These are phyloP conservation scores for Cutaneotrichosporon cyanovorans DNA, from an alignment of 1,284 basidiomycete genomes.

Conservation along the genomic window DNA sequence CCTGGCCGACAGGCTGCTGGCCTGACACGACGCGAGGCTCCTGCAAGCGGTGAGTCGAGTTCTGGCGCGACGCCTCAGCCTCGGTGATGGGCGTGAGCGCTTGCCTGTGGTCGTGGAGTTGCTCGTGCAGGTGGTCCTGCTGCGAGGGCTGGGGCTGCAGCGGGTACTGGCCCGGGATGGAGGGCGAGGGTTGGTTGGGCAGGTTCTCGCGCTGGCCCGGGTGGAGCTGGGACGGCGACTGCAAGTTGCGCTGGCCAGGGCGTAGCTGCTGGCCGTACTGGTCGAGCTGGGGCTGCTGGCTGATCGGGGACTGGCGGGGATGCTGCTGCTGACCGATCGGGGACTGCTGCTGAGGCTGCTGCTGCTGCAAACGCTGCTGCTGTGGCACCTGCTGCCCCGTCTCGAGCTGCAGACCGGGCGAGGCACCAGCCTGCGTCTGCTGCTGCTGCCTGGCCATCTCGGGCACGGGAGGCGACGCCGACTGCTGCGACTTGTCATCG, in stretches of 20 bases:
- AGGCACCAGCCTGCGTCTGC: not conserved
- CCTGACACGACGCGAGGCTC: not conserved
- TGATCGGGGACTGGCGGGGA: not conserved
- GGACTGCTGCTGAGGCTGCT: not conserved
- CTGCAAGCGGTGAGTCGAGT: slow-evolving; percentile 2
- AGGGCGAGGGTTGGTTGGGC: too few relatives aligned
- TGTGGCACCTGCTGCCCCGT: too few relatives aligned
- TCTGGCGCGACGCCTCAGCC: slow-evolving; percentile 45
- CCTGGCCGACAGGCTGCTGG: not conserved
- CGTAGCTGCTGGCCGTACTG: not conserved
- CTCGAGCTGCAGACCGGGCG: too few relatives aligned
- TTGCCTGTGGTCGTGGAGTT: slow-evolving; percentile 16
- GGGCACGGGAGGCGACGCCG: not conserved
- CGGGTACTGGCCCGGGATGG: not conserved
- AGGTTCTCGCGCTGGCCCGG: too few relatives aligned
- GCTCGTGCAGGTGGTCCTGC: not conserved
- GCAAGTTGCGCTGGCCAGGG: too few relatives aligned
- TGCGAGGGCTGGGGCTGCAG: not conserved
- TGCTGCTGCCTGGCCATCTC: too few relatives aligned
- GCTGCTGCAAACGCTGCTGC: too few relatives aligned
- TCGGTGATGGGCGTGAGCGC: slow-evolving; percentile 52
- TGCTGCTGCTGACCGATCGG: not conserved
- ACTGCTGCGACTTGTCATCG: slow-evolving; percentile 6
- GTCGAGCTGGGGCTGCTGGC: not conserved
- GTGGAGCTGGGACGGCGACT: too few relatives aligned